phyloP scores from a whole-genome alignment of 768 basidiomycete genomes.

The Pisolithus microcarpus region DNA sequence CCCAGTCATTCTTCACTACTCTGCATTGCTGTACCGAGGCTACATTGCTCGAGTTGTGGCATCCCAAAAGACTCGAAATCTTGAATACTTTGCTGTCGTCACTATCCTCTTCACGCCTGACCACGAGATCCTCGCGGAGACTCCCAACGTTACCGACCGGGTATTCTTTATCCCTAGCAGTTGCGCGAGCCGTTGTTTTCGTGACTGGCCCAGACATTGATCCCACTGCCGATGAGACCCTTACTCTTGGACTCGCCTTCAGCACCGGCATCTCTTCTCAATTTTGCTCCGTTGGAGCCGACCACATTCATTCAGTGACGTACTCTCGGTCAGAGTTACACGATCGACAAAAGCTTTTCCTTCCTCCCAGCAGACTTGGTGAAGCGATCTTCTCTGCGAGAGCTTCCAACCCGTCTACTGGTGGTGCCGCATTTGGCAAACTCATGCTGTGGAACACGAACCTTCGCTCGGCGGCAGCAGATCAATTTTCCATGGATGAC shows the following conservation, averaged over 20 bases:
- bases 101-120: slow-evolving; percentile 19
- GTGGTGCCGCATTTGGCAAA: slow-evolving; percentile 37
- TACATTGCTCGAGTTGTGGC: slow-evolving; percentile 62
- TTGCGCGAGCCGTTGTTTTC: slow-evolving; percentile 59
- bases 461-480: slow-evolving; percentile 58
- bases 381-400: slow-evolving; percentile 40
- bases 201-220: slow-evolving; percentile 79
- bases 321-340: slow-evolving; percentile 30
- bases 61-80: slow-evolving; percentile 47
- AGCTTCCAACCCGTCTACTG: slow-evolving; percentile 24
- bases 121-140: slow-evolving; percentile 10
- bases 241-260: slow-evolving; percentile 64
- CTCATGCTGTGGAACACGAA: slow-evolving; percentile 41
- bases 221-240: slow-evolving; percentile 54
- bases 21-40: slow-evolving; percentile 48
- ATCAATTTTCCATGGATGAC: slow-evolving; percentile 61
- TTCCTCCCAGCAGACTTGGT: slow-evolving; percentile 45
- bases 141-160: slow-evolving; percentile 46
- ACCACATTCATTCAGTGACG: slow-evolving; percentile 13
- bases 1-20: slow-evolving; percentile 38
- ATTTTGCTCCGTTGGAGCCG: slow-evolving; percentile 41
- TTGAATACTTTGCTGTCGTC: slow-evolving; percentile 45
- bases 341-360: slow-evolving; percentile 45
- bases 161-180: slow-evolving; percentile 45
- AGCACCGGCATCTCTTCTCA: slow-evolving; percentile 47